phyloP scores from a whole-genome alignment of 2,329 filamentous ascomycete genomes.

The Colletotrichum agaves region DNA sequence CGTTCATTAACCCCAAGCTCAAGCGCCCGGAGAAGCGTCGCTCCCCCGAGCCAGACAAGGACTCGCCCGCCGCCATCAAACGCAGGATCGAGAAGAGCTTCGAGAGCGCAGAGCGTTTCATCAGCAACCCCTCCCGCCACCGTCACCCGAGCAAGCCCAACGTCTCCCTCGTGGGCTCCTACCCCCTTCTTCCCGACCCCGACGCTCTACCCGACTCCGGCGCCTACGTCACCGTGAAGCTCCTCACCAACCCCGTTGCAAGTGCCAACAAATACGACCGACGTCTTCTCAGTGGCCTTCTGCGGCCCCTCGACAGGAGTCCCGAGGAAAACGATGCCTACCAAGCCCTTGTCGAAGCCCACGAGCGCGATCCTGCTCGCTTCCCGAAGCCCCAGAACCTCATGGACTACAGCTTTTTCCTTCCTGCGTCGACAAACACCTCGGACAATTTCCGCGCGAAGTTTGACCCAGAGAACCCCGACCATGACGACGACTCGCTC shows the following conservation, averaged over 20 bases:
- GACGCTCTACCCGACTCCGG: slow-evolving; percentile 77
- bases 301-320: slow-evolving; percentile 68
- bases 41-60: slow-evolving; percentile 69
- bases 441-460: slow-evolving; percentile 68
- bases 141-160: slow-evolving; percentile 63
- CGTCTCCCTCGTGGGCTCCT: slow-evolving; percentile 65
- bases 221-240: slow-evolving; percentile 76
- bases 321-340: slow-evolving; percentile 64
- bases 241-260: slow-evolving; percentile 71
- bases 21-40: slow-evolving; percentile 54
- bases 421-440: slow-evolving; percentile 60
- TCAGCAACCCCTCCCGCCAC: slow-evolving; percentile 64
- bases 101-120: slow-evolving; percentile 61
- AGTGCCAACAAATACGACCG: slow-evolving; percentile 64
- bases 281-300: slow-evolving; percentile 69
- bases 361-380: slow-evolving; percentile 66
- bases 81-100: slow-evolving; percentile 74
- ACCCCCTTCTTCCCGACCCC: slow-evolving; percentile 72
- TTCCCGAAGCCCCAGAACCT: slow-evolving; percentile 66
- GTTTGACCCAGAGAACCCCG: slow-evolving; percentile 67
- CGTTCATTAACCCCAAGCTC: slow-evolving; percentile 46
- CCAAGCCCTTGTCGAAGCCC: slow-evolving; percentile 60
- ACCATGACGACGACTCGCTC: slow-evolving; percentile 63
- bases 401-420: slow-evolving; percentile 75
- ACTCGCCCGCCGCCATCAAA: slow-evolving; percentile 74